A percentile compares a stretch with the other conserved stretches of the same genome.
phyloP scores from a whole-genome alignment of 176 grass and related monocot genomes.

The Tillandsia leiboldiana region DNA sequence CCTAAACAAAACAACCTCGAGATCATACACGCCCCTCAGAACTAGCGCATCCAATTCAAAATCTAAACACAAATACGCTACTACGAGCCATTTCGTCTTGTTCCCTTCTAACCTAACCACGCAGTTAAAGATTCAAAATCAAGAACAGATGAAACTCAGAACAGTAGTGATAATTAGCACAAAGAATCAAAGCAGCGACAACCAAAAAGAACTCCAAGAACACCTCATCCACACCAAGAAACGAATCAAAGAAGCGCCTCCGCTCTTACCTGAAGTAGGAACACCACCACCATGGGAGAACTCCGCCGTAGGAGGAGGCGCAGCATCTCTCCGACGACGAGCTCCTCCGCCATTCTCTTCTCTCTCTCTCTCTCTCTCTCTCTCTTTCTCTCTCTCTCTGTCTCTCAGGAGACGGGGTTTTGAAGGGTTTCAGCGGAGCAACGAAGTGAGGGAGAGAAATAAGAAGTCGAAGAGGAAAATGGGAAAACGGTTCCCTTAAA shows the following conservation, averaged over 20 bases:
- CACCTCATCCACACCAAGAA: not conserved
- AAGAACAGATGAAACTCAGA: no score
- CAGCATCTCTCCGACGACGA: conserved; percentile 13
- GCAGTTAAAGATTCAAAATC: no score
- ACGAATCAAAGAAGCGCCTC: conserved; percentile 14
- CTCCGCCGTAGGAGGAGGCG: conserved; percentile 19
- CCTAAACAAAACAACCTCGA: no score
- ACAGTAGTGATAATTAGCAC: not conserved
- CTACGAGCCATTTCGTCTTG: no score
- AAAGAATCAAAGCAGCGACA: not conserved
- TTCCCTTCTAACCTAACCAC: no score
- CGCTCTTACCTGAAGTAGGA: no score
- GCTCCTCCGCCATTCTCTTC: conserved; percentile 8
- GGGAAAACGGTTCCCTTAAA: not conserved
- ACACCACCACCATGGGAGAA: conserved; percentile 14
- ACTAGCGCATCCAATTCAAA: no score
- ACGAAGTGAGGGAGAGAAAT: not conserved
- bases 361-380: conserved; percentile 8
- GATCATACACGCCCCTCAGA: no score
- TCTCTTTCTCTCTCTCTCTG: conserved; percentile 17
- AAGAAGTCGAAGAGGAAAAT: not conserved
- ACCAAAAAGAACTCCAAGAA: not conserved
- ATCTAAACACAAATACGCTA: no score
- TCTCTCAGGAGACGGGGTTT: not conserved
- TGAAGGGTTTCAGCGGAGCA: conserved; percentile 13